Conservation (phyloP, 805 yeast genomes). For the Schwanniomyces sp. region DNA sequence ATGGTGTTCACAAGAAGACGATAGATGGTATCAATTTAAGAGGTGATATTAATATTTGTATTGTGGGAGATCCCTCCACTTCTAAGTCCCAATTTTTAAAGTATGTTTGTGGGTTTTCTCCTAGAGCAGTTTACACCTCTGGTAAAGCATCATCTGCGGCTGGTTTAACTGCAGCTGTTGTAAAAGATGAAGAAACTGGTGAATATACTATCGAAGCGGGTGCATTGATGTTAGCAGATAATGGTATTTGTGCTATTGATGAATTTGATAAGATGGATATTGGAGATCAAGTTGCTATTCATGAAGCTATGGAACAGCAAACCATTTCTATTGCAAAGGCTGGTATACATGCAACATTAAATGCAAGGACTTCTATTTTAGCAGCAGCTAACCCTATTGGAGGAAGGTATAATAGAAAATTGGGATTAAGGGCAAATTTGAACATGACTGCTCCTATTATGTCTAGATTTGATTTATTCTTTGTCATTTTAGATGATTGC, state of each 20-base stretch:
- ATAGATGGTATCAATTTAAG: conserved; percentile 92
- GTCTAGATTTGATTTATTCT: conserved; percentile 96
- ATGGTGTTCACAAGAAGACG: conserved; percentile 94
- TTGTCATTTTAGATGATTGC: conserved; percentile 92
- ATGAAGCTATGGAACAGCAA: conserved; percentile 99
- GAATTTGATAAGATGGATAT: conserved; percentile 98
- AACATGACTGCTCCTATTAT: conserved; percentile 98
- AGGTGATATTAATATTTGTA: conserved; percentile 95
- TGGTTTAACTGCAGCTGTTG: conserved; percentile 97
- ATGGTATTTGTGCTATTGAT: conserved; percentile 97
- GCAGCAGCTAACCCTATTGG: conserved; percentile 99
- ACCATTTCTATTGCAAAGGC: conserved; percentile 98
- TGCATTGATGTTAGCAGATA: conserved; percentile 96
- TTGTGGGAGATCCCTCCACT: conserved; percentile 98
- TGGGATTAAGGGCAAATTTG: conserved; percentile 80
- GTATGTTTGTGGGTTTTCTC: conserved; percentile 87
- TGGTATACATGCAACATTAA: conserved; percentile 96
- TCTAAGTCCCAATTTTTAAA: conserved; percentile 95
- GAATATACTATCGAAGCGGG: conserved; percentile 98
- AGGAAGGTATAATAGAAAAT: conserved; percentile 91
- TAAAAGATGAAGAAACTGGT: conserved; percentile 94
- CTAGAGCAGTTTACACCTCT: conserved; percentile 93
- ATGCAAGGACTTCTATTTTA: conserved; percentile 92
- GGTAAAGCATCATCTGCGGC: conserved; percentile 99
- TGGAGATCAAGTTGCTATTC: conserved; percentile 95